A percentile compares a stretch with the other conserved stretches of the same genome.
Conservation (phyloP, 2,329 filamentous ascomycete species). For the Fonsecaea multimorphosa region DNA sequence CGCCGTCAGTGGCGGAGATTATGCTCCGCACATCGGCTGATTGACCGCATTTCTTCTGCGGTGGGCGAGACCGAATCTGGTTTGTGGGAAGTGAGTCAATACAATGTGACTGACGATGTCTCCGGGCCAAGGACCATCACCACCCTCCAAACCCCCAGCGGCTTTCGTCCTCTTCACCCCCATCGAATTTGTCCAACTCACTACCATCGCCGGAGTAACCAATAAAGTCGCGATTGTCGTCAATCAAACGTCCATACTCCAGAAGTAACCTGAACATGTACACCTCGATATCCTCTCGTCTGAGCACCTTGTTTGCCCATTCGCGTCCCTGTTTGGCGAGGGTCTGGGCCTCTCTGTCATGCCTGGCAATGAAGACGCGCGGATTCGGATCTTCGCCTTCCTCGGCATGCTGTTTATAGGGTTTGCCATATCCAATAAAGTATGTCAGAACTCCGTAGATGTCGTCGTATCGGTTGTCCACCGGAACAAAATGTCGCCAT, state of each 20-base stretch:
- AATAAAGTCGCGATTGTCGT: conserved; percentile 66
- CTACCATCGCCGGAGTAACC: conserved; percentile 56
- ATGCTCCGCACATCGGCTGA: background rate
- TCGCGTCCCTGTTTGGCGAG: conserved; percentile 46
- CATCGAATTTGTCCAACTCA: conserved; percentile 41
- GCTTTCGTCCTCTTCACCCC: conserved; percentile 22
- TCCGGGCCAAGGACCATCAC: background rate
- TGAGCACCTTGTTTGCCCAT: conserved; percentile 48
- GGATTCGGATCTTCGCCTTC: conserved; percentile 32
- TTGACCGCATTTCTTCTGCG: background rate
- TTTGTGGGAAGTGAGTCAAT: background rate
- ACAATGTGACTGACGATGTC: background rate
- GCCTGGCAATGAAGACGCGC: conserved; percentile 42
- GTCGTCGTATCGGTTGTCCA: conserved; percentile 59
- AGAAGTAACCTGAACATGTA: conserved; percentile 48
- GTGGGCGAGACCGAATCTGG: background rate
- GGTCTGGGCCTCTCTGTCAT: conserved; percentile 45
- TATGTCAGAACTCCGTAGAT: conserved; percentile 58
- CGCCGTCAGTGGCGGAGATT: background rate
- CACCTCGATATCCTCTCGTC: conserved; percentile 67
- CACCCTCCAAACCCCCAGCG: conserved; percentile 32
- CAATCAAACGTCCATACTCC: conserved; percentile 69
- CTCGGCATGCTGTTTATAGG: conserved; percentile 22
- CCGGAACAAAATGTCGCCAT: conserved; percentile 61
- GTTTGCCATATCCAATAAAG: conserved; percentile 52